Percentiles rank a stretch among this genome's conserved stretches.
Conservation (phyloP, 2,329 filamentous ascomycete genomes). For the Apiospora arundinis region DNA sequence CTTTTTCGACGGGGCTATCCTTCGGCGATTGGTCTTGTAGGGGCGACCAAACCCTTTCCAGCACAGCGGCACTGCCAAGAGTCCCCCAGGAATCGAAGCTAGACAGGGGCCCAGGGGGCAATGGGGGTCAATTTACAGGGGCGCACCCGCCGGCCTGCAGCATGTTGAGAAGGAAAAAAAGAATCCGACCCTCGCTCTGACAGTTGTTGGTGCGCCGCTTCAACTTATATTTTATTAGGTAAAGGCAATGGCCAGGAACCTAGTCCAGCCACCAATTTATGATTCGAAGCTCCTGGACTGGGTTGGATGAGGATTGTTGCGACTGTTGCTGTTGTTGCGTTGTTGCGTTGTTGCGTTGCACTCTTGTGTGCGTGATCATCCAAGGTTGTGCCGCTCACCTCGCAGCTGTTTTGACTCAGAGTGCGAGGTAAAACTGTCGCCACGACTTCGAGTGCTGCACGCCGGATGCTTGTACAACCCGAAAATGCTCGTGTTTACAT, state of each 20-base stretch:
- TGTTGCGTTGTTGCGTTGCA: not conserved
- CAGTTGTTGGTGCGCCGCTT: not conserved
- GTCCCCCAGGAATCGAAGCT: not conserved
- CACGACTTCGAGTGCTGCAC: not conserved
- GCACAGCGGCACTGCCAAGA: slow-evolving; percentile 6
- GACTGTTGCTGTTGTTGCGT: not conserved
- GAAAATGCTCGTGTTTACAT: slow-evolving; percentile 5
- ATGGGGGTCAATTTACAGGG: not conserved
- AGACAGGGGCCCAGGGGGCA: not conserved
- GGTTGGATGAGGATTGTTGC: not conserved
- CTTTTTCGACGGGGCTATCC: slow-evolving; percentile 22
- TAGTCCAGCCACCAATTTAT: slow-evolving; percentile 15
- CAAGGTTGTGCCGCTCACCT: not conserved
- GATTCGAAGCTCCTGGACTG: not conserved
- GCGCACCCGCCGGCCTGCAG: not conserved
- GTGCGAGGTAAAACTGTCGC: not conserved
- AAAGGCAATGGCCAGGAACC: not conserved
- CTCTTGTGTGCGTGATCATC: not conserved
- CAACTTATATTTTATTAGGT: slow-evolving; percentile 6
- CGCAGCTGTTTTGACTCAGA: not conserved
- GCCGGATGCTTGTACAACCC: not conserved
- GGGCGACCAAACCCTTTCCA: slow-evolving; percentile 2
- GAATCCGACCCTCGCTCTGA: not conserved
- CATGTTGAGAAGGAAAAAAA: not conserved
- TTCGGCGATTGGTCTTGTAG: slow-evolving; percentile 20